Evolutionary conservation across 139 green algal species (phyloP), one percentile per base, ranked within the genome.

Genomic region (Prasinococcaceae sp.): DNA sequence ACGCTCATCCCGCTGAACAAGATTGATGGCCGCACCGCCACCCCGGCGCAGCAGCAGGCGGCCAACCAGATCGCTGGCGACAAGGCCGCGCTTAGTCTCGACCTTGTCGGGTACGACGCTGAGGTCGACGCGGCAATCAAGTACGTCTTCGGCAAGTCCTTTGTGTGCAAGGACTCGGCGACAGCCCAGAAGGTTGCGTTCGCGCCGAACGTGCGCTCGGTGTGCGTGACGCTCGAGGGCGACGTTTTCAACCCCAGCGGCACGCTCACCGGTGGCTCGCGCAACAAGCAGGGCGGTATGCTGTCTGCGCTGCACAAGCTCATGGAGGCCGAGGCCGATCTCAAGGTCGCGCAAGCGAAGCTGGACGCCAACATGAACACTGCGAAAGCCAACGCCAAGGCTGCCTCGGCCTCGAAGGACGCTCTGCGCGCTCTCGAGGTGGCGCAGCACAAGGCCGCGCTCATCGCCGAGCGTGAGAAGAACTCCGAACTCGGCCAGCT

Each of bases 1-100:
- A 99, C 92, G 27, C 84, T 99, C 72, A 89, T 99, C 42, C 90
- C 92, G 0, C 78, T 99, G 9, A 90, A 96, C 81, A 94, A 94
- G 74, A 86, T 88, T 43, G 50, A 69, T 28, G 35, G 30, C n/a
- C 32, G 28, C n/a, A 46, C 16, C 12, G 30, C 28, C 10, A 24
- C 30, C 3, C 12, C 46, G 1, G 20, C n/a, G 6, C 41, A 63
- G 30, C 16, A 40, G 25, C 22, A 16, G 6, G 55, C 55, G 3
- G 55, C 55, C 1, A 4, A 38, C 6, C 26, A 46, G 20, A 28
- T 46, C 2, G 33, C 20, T 1, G 58, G 16, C 66, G 55, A 27
- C 33, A 77, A 71, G 32, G 85, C 79, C n/a, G 46, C 58, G 20
- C 78, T 79, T 0, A 90, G 90, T 0, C 56, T 98, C 27, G 76